A percentile compares a stretch with the other conserved stretches of the same genome.
phyloP scores from a whole-genome alignment of 495 filamentous ascomycete species.

The Xylaria flabelliformis region DNA sequence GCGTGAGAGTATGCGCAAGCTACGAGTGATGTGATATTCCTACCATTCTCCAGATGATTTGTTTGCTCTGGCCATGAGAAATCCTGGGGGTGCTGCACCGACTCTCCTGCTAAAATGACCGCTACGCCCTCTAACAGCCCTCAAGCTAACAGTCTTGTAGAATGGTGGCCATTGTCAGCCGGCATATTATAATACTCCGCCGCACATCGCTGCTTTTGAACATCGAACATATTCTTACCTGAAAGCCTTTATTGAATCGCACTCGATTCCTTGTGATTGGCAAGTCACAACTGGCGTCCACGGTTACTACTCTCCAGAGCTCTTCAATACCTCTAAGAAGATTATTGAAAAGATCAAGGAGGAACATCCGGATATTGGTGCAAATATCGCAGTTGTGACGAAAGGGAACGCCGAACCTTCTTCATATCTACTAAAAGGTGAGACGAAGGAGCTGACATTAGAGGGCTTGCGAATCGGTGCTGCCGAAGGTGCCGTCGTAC shows the following conservation, averaged over 20 bases:
- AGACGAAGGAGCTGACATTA: conserved; percentile 36
- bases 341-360: conserved; percentile 50
- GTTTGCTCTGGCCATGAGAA: no score
- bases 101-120: no score
- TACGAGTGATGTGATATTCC: no score
- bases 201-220: conserved; percentile 68
- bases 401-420: background rate
- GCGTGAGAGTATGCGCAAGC: no score
- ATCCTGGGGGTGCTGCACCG: no score
- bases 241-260: conserved; percentile 54
- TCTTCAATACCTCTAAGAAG: conserved; percentile 52
- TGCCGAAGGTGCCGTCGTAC: conserved; percentile 54
- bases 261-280: conserved; percentile 69
- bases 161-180: conserved; percentile 81
- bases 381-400: conserved; percentile 36
- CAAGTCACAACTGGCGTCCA: conserved; percentile 57
- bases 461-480: conserved; percentile 46
- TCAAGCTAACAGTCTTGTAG: conserved; percentile 35
- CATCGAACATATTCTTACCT: conserved; percentile 62
- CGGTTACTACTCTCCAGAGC: conserved; percentile 54
- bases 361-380: conserved; percentile 58
- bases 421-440: background rate
- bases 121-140: background rate
- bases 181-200: conserved; percentile 54
- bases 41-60: no score